Base-by-base conservation (phyloP, 164 flowering plant species). In the Buxus sempervirens region DNA sequence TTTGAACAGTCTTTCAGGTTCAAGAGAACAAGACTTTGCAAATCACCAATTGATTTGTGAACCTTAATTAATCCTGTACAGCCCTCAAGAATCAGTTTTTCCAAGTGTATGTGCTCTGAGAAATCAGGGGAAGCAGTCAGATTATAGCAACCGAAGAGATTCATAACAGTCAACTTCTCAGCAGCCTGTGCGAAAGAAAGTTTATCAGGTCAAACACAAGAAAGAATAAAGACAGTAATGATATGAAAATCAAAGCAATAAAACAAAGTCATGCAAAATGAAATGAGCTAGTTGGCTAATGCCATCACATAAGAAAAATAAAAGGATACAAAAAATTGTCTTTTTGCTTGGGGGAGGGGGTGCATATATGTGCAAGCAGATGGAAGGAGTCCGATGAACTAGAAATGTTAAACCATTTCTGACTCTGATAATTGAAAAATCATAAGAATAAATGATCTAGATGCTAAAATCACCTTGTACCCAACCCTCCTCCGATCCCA, bases 41-140 rank as follows among this genome's bases (percentile, higher is more conserved):
- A 0, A 14, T 68, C 62, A 9, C 82, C 84, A 19, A 84, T 26
- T 20, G 83, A 79, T 23, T 79, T 55, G 26, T 77, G 83, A n/a
- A 84, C 42, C 60, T 60, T 71, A 15, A 27, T 16, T 38, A 82
- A 65, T 0, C 64, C 20, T 7, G 0, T n/a, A 72, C 83, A 79
- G 9, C 19, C 16, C 69, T 72, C 71, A 10, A 82, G 77, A 24
- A 76, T 57, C 14, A 79, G 62, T 58, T 76, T 82, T 59, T 79
- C 73, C 72, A 84, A 54, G 5, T 21, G 2, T 41, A 12, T 42
- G 54, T 72, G 60, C 7, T 26, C 63, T 28, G 83, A 75, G 58
- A 81, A 75, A 76, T 82, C 83, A 25, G 83, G 85, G 62, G 71
- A 59, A 27, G 48, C 59, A 12, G 54, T 54, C 41, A 81, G 65